These are phyloP conservation scores for Auricularia cornea DNA, from an alignment of 768 basidiomycete species.

Conservation along the genomic window DNA sequence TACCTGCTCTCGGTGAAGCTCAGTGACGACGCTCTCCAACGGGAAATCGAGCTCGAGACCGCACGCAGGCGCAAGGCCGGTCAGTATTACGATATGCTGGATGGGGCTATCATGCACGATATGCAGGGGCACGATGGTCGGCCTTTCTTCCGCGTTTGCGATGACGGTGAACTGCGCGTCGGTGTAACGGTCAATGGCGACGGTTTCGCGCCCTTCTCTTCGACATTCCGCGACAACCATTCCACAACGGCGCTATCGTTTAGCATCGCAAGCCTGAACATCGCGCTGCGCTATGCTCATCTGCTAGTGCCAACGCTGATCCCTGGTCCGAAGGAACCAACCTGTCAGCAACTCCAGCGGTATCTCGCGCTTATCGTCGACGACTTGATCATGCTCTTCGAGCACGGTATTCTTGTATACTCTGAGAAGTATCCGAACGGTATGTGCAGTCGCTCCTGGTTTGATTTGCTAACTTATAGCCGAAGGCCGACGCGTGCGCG, in stretches of 20 bases:
- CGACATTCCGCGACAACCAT: neutral
- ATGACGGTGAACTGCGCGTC: neutral
- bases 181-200: neutral
- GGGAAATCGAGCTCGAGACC: neutral
- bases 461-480: neutral
- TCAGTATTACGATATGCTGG: neutral
- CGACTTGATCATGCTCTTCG: slow-evolving; percentile 21
- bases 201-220: neutral
- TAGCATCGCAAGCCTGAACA: slow-evolving; percentile 2
- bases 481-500: slow-evolving; percentile 16
- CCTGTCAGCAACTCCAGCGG: slow-evolving; percentile 18
- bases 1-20: neutral
- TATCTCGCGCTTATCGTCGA: slow-evolving; percentile 20
- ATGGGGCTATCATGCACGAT: neutral
- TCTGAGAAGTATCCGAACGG: slow-evolving; percentile 16
- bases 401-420: slow-evolving; percentile 14
- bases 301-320: slow-evolving; percentile 15
- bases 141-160: neutral
- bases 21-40: neutral
- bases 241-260: slow-evolving; percentile 1
- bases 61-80: neutral
- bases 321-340: slow-evolving; percentile 23
- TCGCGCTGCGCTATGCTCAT: slow-evolving; percentile 5
- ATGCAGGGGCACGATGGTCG: neutral
- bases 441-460: neutral